phyloP scores from a whole-genome alignment of 2,329 filamentous ascomycete genomes.

The Huntiella abstrusa region DNA sequence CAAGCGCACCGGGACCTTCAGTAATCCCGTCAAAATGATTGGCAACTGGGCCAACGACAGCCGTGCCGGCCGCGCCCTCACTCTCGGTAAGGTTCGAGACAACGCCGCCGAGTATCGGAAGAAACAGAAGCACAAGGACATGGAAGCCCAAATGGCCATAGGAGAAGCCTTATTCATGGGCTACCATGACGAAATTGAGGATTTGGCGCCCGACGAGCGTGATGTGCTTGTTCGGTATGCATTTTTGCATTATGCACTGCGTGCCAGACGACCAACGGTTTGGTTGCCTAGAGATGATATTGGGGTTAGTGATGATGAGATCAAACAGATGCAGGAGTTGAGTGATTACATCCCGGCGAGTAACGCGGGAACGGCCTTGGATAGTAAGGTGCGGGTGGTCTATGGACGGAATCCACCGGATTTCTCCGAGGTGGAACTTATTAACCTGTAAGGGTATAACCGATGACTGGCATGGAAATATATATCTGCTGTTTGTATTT shows the following conservation, averaged over 20 bases:
- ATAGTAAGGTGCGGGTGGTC: constrained; percentile 64
- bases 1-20: constrained; percentile 12
- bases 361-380: constrained; percentile 76
- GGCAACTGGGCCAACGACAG: constrained; percentile 25
- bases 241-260: constrained; percentile 76
- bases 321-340: constrained; percentile 55
- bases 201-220: constrained; percentile 75
- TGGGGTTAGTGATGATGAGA: constrained; percentile 82
- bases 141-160: constrained; percentile 55
- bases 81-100: constrained; percentile 8
- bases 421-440: constrained; percentile 74
- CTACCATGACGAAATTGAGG: constrained; percentile 83
- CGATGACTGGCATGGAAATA: not conserved
- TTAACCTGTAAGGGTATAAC: constrained; percentile 40
- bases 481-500: not conserved
- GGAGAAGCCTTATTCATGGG: constrained; percentile 71
- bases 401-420: constrained; percentile 76
- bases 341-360: constrained; percentile 80
- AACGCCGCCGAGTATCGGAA: constrained; percentile 29
- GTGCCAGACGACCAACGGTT: constrained; percentile 67
- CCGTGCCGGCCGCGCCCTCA: constrained; percentile 9
- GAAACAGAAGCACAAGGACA: constrained; percentile 35
- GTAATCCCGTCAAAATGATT: constrained; percentile 28
- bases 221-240: constrained; percentile 71
- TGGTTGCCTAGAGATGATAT: constrained; percentile 89